Evolutionary conservation across 768 basidiomycete species (phyloP).

Genomic region (Strobilomyces echinocephalus): DNA sequence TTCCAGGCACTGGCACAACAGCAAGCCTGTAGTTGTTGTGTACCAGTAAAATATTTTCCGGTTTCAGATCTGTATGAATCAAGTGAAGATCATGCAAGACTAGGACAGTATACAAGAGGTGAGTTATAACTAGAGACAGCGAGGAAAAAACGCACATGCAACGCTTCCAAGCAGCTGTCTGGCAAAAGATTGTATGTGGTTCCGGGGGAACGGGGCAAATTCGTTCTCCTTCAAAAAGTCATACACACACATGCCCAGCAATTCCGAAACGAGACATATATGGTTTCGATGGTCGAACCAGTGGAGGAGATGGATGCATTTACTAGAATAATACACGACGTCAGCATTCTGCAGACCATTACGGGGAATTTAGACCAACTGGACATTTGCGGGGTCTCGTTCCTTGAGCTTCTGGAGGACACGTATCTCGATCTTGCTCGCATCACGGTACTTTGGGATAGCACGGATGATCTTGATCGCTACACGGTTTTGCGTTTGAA

Average conservation of each 20-base stretch:
- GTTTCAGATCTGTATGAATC: constrained; percentile 98
- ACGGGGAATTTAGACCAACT: constrained; percentile 52
- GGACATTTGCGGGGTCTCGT: constrained; percentile 79
- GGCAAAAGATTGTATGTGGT: constrained; percentile 95
- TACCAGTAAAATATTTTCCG: constrained; percentile 96
- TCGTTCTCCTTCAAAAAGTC: constrained; percentile 98
- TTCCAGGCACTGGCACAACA: constrained; percentile 57
- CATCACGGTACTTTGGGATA: constrained; percentile 98
- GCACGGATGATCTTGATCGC: constrained; percentile 99
- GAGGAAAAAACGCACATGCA: constrained; percentile 62
- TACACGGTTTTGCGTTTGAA: constrained; percentile 67
- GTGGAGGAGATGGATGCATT: constrained; percentile 93
- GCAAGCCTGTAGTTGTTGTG: constrained; percentile 69
- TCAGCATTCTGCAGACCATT: constrained; percentile 20
- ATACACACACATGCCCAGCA: constrained; percentile 96
- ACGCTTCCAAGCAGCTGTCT: constrained; percentile 88
- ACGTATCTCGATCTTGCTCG: constrained; percentile 95
- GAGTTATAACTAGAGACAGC: neutral
- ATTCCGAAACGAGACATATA: constrained; percentile 93
- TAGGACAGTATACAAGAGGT: constrained; percentile 29
- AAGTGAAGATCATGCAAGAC: constrained; percentile 88
- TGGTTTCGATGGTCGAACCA: constrained; percentile 98
- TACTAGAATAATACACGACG: constrained; percentile 44
- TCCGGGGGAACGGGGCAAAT: constrained; percentile 92
- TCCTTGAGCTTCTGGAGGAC: constrained; percentile 89